Evolutionary conservation across 75 land plant genomes (phyloP).

Genomic region (Adiantum capillusveneris): DNA sequence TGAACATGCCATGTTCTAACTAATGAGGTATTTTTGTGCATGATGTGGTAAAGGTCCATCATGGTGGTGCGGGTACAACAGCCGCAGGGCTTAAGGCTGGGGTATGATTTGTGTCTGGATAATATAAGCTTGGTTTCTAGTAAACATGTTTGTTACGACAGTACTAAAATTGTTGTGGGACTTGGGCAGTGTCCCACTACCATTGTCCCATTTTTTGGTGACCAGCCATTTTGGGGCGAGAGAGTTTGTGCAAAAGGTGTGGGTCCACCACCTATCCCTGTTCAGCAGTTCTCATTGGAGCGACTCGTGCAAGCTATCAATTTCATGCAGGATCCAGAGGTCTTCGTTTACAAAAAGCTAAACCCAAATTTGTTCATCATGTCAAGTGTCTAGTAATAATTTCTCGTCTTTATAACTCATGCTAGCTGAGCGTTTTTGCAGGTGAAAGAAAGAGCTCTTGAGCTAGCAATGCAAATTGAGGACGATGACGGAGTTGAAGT

Average conservation of each 20-base stretch:
- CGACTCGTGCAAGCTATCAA: constrained; percentile 73
- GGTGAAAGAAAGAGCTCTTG: constrained; percentile 29
- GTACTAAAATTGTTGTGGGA: too few relatives aligned
- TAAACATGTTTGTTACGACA: too few relatives aligned
- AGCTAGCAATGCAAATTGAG: constrained; percentile 23
- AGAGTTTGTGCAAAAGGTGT: constrained; percentile 89
- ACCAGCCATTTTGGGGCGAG: constrained; percentile 99
- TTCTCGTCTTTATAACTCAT: too few relatives aligned
- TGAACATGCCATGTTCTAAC: too few relatives aligned
- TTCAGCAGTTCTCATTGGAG: constrained; percentile 65
- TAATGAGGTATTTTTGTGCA: too few relatives aligned
- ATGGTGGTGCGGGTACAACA: constrained; percentile 99
- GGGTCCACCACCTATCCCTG: constrained; percentile 95
- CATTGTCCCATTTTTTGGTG: constrained; percentile 94
- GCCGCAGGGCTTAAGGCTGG: constrained; percentile 95
- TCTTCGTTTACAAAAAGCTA: too few relatives aligned
- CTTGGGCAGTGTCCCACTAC: constrained; percentile 89
- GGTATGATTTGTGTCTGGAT: constrained; percentile 53
- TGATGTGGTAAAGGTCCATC: constrained; percentile 99
- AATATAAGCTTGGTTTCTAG: too few relatives aligned
- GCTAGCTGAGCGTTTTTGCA: constrained; percentile 4
- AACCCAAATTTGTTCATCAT: too few relatives aligned
- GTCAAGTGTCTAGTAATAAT: too few relatives aligned
- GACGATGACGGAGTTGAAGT: constrained; percentile 29
- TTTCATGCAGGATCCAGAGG: constrained; percentile 76